Evolutionary conservation across 75 land plant species (phyloP).

Genomic region (Pinus taeda): DNA sequence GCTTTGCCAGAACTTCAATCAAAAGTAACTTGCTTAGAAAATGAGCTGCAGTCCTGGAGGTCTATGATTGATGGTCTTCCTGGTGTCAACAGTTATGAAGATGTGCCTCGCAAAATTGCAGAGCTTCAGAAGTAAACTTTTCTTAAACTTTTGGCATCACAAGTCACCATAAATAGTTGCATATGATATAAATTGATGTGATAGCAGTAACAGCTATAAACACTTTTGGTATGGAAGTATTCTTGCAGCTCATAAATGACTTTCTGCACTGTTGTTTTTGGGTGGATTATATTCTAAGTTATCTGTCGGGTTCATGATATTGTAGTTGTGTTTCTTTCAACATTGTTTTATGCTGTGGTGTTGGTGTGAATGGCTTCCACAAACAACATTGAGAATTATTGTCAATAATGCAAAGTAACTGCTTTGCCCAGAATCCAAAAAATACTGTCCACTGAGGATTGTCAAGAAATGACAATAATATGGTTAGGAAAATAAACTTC

Average conservation of each 20-base stretch:
- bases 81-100: constrained; percentile 61
- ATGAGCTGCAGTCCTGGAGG: constrained; percentile 68
- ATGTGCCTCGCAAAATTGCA: constrained; percentile 63
- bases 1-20: constrained; percentile 49
- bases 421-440: neutral
- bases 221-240: constrained; percentile 5
- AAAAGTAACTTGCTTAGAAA: constrained; percentile 44
- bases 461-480: neutral
- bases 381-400: neutral
- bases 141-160: neutral
- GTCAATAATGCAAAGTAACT: neutral
- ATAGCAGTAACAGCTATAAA: neutral
- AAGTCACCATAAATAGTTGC: neutral
- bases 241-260: no score
- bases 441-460: neutral
- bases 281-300: no score
- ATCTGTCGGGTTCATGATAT: neutral
- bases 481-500: neutral
- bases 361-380: neutral
- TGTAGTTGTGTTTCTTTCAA: neutral
- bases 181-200: neutral
- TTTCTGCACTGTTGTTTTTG: no score
- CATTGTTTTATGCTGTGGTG: neutral
- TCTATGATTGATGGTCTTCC: constrained; percentile 61
- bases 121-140: constrained; percentile 64